Evolutionary conservation across 1,284 basidiomycete species (phyloP), one percentile per base, ranked within the genome.

Genomic region (Leccinum pachyderme): DNA sequence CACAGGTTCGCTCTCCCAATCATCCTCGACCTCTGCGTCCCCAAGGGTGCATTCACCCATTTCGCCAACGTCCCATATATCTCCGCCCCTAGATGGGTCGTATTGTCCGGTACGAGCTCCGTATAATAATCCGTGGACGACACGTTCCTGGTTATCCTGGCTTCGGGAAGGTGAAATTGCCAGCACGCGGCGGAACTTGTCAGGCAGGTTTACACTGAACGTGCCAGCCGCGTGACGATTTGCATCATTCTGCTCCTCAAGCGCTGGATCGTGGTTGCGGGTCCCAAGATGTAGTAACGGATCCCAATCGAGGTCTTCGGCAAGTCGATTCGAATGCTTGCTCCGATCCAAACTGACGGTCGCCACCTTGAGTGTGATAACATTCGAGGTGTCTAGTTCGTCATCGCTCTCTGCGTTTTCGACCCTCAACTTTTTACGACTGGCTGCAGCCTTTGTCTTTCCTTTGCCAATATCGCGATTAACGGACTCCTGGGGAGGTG

Each of bases 1-100:
- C 39, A 89, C 78, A 37, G 86, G 85, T 68, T 90, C 89, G 27
- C 85, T 83, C 69, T 90, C 88, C 89, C 89, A 91, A 59, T 91
- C 89, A 47, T 89, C 87, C 65, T 86, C 86, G 6, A 72, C 78
- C 53, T 81, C 83, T 39, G 64, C 72, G 44, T 73, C 69, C 49
- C 56, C 63, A 25, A 57, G 61, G 22, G 51, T 31, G 39, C 61
- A 56, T 46, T 75, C 75, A 52, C 77, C 72, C 53, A 73, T 75
- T 70, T 91, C 87, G n/a, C 89, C 89, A 49, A 82, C 81, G 60
- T 82, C 83, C 88, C 89, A 90, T 53, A 91, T 81, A 58, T 87
- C 82, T 5, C 86, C 87, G 12, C 87, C 86, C 62, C 77, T 82
- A 47, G 66, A 71, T 18, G 82, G 74, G 60, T 89, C 79, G 63